Evolutionary conservation across 2,329 filamentous ascomycete species (phyloP).

Genomic region (Tolypocladium paradoxum): DNA sequence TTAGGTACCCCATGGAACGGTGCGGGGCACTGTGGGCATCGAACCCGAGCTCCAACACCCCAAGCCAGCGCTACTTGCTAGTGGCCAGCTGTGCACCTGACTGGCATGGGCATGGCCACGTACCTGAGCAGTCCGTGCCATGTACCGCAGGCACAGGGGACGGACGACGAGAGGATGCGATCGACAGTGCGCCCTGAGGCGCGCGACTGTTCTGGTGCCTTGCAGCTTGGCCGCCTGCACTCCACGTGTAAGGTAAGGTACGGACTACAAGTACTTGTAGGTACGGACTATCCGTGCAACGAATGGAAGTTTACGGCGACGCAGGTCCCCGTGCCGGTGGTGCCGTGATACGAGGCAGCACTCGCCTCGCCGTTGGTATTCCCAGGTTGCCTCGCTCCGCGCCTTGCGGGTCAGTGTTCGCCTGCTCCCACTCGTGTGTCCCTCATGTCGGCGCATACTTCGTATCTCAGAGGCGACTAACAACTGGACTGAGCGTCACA

Average conservation of each 20-base stretch:
- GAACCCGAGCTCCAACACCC: slow-evolving; percentile 5
- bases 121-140: background rate
- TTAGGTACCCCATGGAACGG: too few species aligned
- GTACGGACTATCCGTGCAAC: too few species aligned
- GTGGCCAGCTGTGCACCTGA: background rate
- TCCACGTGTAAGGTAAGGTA: too few species aligned
- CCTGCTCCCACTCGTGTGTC: background rate
- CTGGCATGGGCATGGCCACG: slow-evolving; percentile 1
- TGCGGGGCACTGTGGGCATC: too few species aligned
- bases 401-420: background rate
- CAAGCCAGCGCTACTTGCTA: background rate
- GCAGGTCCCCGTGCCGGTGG: background rate
- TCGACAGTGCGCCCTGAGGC: background rate
- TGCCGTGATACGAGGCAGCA: background rate
- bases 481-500: background rate
- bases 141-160: too few species aligned
- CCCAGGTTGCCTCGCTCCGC: too few species aligned
- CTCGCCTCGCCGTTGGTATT: too few species aligned
- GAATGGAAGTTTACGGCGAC: background rate
- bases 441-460: too few species aligned
- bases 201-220: background rate
- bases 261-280: too few species aligned
- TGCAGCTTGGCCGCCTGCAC: too few species aligned
- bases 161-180: background rate
- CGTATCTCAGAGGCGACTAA: background rate